phyloP scores from a whole-genome alignment of 495 filamentous ascomycete genomes.

The Penicillium parvum region DNA sequence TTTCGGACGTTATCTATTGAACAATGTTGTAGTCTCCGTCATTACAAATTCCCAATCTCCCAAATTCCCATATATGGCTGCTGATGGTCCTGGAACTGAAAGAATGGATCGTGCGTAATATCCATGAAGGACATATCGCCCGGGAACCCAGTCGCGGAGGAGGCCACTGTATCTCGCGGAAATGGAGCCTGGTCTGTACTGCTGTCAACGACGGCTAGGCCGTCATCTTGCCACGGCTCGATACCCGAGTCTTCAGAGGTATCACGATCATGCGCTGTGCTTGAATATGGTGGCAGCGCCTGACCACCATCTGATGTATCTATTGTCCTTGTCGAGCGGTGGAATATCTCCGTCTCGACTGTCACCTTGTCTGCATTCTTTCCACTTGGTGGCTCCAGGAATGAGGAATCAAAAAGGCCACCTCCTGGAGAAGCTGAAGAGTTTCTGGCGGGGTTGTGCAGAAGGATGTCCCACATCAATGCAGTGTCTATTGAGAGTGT shows the following conservation, averaged over 20 bases:
- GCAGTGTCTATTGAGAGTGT: conserved; percentile 38
- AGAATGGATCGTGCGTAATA: conserved; percentile 25
- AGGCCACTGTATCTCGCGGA: conserved; percentile 8
- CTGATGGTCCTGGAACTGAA: conserved; percentile 27
- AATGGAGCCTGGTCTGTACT: conserved; percentile 1
- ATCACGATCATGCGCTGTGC: conserved; percentile 4
- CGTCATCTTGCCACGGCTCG: conserved; percentile 3
- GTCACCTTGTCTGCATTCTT: conserved; percentile 24
- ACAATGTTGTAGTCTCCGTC: too few relatives aligned
- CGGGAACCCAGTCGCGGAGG: conserved; percentile 7
- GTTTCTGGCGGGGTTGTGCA: conserved; percentile 24
- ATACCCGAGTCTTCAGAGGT: conserved; percentile 2
- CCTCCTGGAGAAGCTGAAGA: conserved; percentile 11
- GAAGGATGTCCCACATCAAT: conserved; percentile 44
- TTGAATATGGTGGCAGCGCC: conserved; percentile 26
- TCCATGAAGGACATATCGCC: conserved; percentile 35
- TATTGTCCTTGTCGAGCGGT: conserved; percentile 34
- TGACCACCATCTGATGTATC: conserved; percentile 41
- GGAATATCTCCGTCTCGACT: conserved; percentile 39
- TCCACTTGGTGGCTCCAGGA: conserved; percentile 9
- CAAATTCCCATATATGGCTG: conserved; percentile 24
- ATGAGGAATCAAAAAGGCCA: conserved; percentile 26
- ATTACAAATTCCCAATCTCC: conserved; percentile 27
- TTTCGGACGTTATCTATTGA: too few relatives aligned
- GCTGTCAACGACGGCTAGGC: background rate